Evolutionary conservation across 2,329 filamentous ascomycete species (phyloP).

Genomic region (Colletotrichum horii): DNA sequence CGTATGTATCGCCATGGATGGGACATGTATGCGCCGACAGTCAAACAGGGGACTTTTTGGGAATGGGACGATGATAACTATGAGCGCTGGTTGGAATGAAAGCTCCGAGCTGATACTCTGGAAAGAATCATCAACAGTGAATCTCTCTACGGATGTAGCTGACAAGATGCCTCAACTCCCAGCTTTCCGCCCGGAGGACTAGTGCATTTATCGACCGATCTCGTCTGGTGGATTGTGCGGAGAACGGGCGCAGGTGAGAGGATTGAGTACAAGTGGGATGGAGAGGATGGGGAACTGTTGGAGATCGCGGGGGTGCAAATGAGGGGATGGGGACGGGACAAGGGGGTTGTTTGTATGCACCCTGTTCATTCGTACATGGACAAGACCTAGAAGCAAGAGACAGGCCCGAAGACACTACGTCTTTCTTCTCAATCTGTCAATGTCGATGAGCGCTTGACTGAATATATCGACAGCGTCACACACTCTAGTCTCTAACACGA

Average conservation of each 20-base stretch:
- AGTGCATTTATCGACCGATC: not conserved
- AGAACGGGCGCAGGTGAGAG: not conserved
- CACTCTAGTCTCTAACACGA: not conserved
- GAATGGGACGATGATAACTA: not conserved
- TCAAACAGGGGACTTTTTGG: not conserved
- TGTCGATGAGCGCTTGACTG: not conserved
- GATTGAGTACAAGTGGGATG: not conserved
- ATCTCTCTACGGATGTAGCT: not conserved
- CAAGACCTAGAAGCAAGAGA: not conserved
- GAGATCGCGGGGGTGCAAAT: slow-evolving; percentile 15
- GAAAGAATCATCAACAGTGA: not conserved
- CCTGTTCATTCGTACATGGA: not conserved
- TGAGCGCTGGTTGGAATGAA: not conserved
- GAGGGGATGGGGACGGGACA: not conserved
- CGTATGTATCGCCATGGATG: not conserved
- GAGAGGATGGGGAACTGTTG: slow-evolving; percentile 9
- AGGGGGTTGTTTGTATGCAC: not conserved
- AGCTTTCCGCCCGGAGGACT: not conserved
- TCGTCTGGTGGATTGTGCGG: slow-evolving; percentile 8
- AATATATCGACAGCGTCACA: not conserved
- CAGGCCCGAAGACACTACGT: not conserved
- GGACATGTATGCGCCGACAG: not conserved
- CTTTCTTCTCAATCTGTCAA: not conserved
- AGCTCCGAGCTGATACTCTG: not conserved
- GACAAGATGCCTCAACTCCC: not conserved